A percentile compares a stretch with the other conserved stretches of the same genome.
Evolutionary conservation across 371 early-diverging fungal genomes (phyloP).

Genomic region (Rhizopus delemar): DNA sequence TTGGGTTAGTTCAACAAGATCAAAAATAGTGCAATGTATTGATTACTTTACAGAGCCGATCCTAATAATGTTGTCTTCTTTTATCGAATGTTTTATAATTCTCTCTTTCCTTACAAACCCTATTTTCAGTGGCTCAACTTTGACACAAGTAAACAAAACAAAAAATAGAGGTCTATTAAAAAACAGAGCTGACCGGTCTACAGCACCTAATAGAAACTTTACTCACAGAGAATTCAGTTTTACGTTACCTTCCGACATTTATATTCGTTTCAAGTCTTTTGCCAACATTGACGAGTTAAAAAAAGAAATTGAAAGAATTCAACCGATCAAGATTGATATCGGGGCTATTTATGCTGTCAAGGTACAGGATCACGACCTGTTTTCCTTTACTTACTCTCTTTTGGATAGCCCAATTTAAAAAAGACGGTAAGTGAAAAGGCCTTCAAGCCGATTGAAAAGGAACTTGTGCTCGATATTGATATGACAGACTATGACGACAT

Average conservation of each 20-base stretch:
- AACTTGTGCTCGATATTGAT: slow-evolving; percentile 99
- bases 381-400: background rate
- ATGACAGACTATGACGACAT: slow-evolving; percentile 99
- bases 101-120: slow-evolving; percentile 80
- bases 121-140: slow-evolving; percentile 87
- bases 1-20: background rate
- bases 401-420: slow-evolving; percentile 74
- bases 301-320: slow-evolving; percentile 68
- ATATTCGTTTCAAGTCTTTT: slow-evolving; percentile 91
- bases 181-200: background rate
- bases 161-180: background rate
- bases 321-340: slow-evolving; percentile 95
- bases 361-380: slow-evolving; percentile 36
- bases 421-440: slow-evolving; percentile 71
- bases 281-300: slow-evolving; percentile 70
- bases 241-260: slow-evolving; percentile 75
- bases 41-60: background rate
- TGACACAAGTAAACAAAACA: slow-evolving; percentile 57
- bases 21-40: background rate
- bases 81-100: slow-evolving; percentile 76
- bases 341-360: slow-evolving; percentile 91
- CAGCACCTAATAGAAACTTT: slow-evolving; percentile 61
- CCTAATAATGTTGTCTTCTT: slow-evolving; percentile 38
- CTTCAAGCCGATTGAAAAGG: slow-evolving; percentile 82
- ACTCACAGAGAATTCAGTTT: slow-evolving; percentile 94